Percentiles rank a stretch among this genome's conserved stretches.
Conservation (phyloP, 169 alveolate genomes). For the Eimeria tenella region DNA sequence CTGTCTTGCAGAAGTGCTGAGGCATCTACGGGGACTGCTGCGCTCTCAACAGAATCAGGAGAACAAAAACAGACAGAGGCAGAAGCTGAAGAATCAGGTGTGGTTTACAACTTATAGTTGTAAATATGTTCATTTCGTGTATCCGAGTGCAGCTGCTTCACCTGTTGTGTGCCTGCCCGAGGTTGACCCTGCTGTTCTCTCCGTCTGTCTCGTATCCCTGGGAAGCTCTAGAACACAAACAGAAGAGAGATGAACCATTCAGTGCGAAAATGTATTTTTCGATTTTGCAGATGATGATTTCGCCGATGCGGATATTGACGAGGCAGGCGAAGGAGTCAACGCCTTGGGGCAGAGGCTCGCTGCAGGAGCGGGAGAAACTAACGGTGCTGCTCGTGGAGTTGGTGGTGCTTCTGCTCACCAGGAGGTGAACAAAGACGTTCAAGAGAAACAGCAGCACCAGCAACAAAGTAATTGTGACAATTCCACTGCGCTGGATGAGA, state of each 20-base stretch:
- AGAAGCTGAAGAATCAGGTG: neutral
- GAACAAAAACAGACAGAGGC: neutral
- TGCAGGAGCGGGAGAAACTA: neutral
- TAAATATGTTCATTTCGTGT: neutral
- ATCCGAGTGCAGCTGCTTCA: neutral
- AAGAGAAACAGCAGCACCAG: constrained; percentile 45
- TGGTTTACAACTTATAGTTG: neutral
- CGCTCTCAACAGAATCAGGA: neutral
- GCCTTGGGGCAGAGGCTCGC: neutral
- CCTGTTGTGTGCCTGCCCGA: neutral
- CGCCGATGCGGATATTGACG: constrained; percentile 31
- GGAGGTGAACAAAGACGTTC: constrained; percentile 7
- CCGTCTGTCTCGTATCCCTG: no score
- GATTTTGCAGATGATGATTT: constrained; percentile 12
- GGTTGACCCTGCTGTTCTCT: neutral
- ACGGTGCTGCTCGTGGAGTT: neutral
- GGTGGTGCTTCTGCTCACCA: neutral
- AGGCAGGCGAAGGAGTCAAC: constrained; percentile 4
- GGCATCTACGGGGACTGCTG: constrained; percentile 44
- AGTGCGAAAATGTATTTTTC: neutral
- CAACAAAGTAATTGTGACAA: neutral
- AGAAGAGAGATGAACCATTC: no score
- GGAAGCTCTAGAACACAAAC: no score
- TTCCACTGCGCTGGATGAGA: neutral
- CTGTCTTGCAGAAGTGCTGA: constrained; percentile 3